Conservation (phyloP, 2,329 filamentous ascomycete species). For the Salinomyces thailandicus region DNA sequence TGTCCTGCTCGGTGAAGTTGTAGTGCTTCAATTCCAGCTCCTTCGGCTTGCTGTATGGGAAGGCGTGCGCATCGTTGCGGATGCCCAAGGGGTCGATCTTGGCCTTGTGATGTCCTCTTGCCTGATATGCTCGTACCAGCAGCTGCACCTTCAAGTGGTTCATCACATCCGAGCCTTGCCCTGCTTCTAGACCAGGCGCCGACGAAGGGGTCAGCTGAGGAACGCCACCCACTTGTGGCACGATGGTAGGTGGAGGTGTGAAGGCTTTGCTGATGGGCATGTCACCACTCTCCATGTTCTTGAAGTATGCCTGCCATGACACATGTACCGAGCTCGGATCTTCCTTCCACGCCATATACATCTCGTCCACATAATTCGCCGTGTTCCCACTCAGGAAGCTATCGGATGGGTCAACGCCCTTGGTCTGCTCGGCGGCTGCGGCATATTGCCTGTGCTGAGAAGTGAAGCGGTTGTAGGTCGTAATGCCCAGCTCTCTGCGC, state of each 20-base stretch:
- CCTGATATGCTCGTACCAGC: conserved; percentile 93
- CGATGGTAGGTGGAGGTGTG: conserved; percentile 84
- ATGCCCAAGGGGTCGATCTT: conserved; percentile 95
- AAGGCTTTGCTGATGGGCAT: conserved; percentile 98
- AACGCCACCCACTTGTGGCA: conserved; percentile 70
- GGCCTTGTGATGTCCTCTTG: conserved; percentile 95
- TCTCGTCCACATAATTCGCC: conserved; percentile 98
- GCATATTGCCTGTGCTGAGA: conserved; percentile 47
- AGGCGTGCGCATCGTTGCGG: conserved; percentile 70
- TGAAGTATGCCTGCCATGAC: conserved; percentile 99
- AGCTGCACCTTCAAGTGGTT: conserved; percentile 98
- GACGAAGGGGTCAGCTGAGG: conserved; percentile 61
- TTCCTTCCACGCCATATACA: conserved; percentile 96
- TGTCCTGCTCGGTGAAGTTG: conserved; percentile 85
- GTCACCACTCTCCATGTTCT: conserved; percentile 95
- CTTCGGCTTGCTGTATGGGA: conserved; percentile 78
- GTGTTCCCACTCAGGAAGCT: conserved; percentile 95
- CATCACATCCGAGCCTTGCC: conserved; percentile 69
- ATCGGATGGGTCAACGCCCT: conserved; percentile 74
- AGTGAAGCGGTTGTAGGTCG: conserved; percentile 32
- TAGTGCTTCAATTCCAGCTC: conserved; percentile 91
- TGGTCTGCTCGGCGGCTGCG: conserved; percentile 45
- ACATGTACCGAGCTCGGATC: conserved; percentile 90
- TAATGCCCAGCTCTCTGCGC: conserved; percentile 37
- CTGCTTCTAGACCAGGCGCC: conserved; percentile 53